Percentiles rank a stretch among this genome's conserved stretches.
phyloP scores from a whole-genome alignment of 257 asterid species.

The Penstemon eatonii region DNA sequence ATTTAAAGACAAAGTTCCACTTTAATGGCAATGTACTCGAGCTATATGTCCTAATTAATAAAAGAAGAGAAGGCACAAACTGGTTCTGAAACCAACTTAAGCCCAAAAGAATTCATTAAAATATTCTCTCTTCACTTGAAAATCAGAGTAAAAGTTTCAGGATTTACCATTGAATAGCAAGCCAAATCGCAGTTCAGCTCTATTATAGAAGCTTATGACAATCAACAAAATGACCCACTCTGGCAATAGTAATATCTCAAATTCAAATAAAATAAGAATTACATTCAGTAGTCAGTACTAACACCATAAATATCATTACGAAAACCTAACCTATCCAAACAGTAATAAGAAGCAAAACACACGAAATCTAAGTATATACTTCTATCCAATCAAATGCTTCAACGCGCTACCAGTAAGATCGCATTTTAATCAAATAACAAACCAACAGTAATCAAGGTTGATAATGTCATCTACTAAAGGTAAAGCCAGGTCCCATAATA shows the following conservation, averaged over 20 bases:
- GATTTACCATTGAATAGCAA: slow-evolving; percentile 1
- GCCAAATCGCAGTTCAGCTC: background rate
- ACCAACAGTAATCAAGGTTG: background rate
- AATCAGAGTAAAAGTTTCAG: background rate
- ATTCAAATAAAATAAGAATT: slow-evolving; percentile 2
- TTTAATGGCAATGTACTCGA: background rate
- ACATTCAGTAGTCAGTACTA: background rate
- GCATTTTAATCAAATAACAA: too few species aligned
- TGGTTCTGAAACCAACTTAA: slow-evolving; percentile 19
- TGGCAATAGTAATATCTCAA: background rate
- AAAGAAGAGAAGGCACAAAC: slow-evolving; percentile 6
- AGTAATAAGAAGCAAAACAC: background rate
- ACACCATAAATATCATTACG: slow-evolving; percentile 5
- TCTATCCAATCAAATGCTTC: background rate
- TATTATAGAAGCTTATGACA: background rate
- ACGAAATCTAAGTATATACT: slow-evolving; percentile 6
- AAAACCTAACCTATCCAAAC: slow-evolving; percentile 6
- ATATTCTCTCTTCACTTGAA: background rate
- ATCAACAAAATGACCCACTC: background rate
- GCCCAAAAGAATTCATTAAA: slow-evolving; percentile 1
- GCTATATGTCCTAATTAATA: slow-evolving; percentile 1
- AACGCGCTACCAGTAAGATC: background rate
- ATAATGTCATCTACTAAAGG: background rate
- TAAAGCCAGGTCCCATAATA: background rate
- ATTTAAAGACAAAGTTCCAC: background rate